Evolutionary conservation across 2,329 filamentous ascomycete genomes (phyloP), one percentile per base, ranked within the genome.

Genomic region (Scytalidium lignicola): DNA sequence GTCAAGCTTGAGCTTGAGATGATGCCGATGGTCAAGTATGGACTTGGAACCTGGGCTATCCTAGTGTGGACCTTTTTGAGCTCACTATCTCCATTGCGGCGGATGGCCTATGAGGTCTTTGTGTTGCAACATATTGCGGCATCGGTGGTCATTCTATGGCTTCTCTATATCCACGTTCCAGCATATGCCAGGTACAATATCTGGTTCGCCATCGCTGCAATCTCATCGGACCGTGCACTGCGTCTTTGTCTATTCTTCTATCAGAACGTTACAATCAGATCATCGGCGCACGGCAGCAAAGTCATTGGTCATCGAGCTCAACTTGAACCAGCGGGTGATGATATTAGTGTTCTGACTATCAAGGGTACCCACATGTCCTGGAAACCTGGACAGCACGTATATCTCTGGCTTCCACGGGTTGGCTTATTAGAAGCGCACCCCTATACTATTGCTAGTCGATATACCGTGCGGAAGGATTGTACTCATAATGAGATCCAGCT

Each of bases 71-170:
- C 83, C 32, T 74, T 79, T 18, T 62, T 86, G 26, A 79, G 78
- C 6, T 82, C 82, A 2, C 70, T 86, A 48, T 74, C 79, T 6
- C 85, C 85, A 0, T 68, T 88, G 28, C 76, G 85, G 4, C 74
- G 79, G n/a, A 71, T 82, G 68, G 74, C 75, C 6, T 88, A 88
- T 62, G 85, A 89, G 67, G 51, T 86, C 0, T 89, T 88, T 61
- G 76, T 88, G 15, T 57, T 81, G 3, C 85, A 89, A 64, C 85
- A 89, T 61, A 68, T 88, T 21, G 62, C 79, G 15, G 78, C 80
- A 2, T 82, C 82, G 49, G 71, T 77, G 23, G 60, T 83, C 20
- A 77, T 88, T 58, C 67, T 87, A 32, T 85, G 78, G 68, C 70
- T 85, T 39, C 65, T 87, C 9, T 80, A 83, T 57, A 67, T 75